These are phyloP conservation scores for Licmophora abbreviata DNA, from an alignment of 108 stramenopile genomes.

Conservation along the genomic window DNA sequence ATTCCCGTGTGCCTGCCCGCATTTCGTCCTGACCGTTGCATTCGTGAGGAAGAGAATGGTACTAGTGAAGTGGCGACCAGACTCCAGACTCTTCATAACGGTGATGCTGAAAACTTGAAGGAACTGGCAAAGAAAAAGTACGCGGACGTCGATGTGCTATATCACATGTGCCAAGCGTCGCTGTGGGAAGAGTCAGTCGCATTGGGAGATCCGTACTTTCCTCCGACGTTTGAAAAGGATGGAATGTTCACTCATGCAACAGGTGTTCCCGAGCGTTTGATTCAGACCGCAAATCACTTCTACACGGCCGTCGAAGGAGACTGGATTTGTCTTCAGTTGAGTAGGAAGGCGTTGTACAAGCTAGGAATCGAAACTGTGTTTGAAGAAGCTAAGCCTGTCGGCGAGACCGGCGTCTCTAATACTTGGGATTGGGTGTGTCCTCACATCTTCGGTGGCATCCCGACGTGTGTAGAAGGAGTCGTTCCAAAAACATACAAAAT, in stretches of 20 bases:
- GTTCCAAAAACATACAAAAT: slow-evolving; percentile 59
- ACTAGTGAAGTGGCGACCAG: slow-evolving; percentile 20
- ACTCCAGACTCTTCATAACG: slow-evolving; percentile 30
- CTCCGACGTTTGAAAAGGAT: slow-evolving; percentile 76
- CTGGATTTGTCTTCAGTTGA: slow-evolving; percentile 81
- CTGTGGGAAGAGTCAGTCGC: slow-evolving; percentile 52
- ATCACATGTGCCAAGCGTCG: slow-evolving; percentile 76
- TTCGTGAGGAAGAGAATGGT: slow-evolving; percentile 48
- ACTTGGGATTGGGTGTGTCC: slow-evolving; percentile 50
- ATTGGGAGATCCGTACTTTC: slow-evolving; percentile 57
- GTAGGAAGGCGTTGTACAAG: slow-evolving; percentile 25
- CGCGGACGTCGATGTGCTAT: slow-evolving; percentile 22
- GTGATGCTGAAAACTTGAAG: not conserved
- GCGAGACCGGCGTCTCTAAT: slow-evolving; percentile 24
- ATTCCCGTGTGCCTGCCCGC: slow-evolving; percentile 74
- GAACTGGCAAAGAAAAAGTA: not conserved
- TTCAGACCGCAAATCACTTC: slow-evolving; percentile 80
- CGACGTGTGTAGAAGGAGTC: slow-evolving; percentile 39
- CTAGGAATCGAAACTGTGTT: slow-evolving; percentile 58
- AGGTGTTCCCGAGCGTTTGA: slow-evolving; percentile 44
- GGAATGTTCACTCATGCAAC: slow-evolving; percentile 80
- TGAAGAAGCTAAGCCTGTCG: slow-evolving; percentile 69
- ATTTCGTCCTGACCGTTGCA: slow-evolving; percentile 61
- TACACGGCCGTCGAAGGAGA: slow-evolving; percentile 44
- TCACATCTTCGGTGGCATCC: slow-evolving; percentile 82